Base-by-base conservation (phyloP, 108 stramenopile species). In the Skeletonema menzelii region DNA sequence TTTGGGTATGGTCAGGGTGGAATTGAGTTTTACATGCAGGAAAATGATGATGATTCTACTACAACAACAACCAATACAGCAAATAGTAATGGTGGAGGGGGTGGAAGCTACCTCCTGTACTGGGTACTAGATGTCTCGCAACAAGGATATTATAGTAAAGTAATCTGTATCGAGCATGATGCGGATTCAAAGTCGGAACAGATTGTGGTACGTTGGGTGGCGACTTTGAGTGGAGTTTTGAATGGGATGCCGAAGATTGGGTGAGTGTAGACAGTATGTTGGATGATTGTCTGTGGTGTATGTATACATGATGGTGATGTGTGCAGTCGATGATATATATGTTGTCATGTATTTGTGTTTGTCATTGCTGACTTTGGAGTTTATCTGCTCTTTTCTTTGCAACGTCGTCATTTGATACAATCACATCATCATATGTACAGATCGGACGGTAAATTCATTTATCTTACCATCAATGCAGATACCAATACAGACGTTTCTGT, bases 211-310 rank as follows among this genome's bases (percentile, higher is more conserved):
- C 4, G 22, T 30, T 32, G 59, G 34, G 59, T 59, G 19, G 22
- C 19, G 6, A 32, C 32, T 4, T 28, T 32, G 27, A 32, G n/a
- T 32, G 59, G 59, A 27, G 5, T 59, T 59, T 28, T 59, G 59
- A 59, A 20, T 32, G 59, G 59, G 19, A 59, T 32, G 59, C 59
- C 59, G 2, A 32, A 28, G 59, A 59, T 59, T 32, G 59, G 59
- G 59, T 28, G 59, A 59, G 59, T 28, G 35, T 12, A 11, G 12
- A 37, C 8, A 35, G 8, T 4, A 4, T 7, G 11, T 37, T 12
- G 11, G 35, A 37, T 12, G 0, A 12, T 37, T 31, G 30, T 31
- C 5, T 31, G 30, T 31, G 30, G n/a, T n/a, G n/a, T n/a, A n/a
- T n/a, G n/a, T n/a, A n/a, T n/a, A n/a, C 11, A 12, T 28, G 27